phyloP scores from a whole-genome alignment of 208 protist species.

The Leishmania tropica region DNA sequence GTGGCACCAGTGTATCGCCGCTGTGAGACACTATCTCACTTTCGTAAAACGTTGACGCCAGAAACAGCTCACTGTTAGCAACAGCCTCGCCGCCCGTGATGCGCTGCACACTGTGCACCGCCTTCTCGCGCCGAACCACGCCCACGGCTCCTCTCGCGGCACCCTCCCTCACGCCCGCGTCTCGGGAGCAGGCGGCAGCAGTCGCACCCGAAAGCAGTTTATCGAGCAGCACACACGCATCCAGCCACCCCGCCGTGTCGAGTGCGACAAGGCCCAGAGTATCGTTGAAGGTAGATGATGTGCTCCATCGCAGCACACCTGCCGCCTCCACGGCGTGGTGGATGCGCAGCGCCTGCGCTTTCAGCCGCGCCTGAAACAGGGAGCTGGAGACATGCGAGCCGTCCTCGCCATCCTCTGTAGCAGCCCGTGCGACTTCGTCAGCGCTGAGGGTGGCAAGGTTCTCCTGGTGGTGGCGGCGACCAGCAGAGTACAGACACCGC shows the following conservation, averaged over 20 bases:
- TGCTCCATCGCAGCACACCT: constrained; percentile 34
- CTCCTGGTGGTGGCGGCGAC: constrained; percentile 2
- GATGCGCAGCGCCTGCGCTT: constrained; percentile 21
- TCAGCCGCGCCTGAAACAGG: constrained; percentile 18
- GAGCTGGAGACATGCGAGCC: background rate
- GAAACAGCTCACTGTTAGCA: background rate
- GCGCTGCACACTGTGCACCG: background rate
- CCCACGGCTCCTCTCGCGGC: background rate
- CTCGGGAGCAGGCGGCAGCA: background rate
- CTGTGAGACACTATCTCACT: background rate
- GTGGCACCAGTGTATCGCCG: background rate
- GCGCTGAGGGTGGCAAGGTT: background rate
- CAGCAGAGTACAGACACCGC: constrained; percentile 52
- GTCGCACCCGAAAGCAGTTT: constrained; percentile 17
- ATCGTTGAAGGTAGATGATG: constrained; percentile 63
- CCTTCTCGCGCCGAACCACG: background rate
- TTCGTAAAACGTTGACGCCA: background rate
- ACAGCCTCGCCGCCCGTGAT: background rate
- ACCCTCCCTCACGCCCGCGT: background rate
- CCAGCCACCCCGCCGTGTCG: constrained; percentile 33
- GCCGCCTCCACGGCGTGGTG: constrained; percentile 15
- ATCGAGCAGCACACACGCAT: constrained; percentile 57
- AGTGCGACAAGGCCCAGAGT: constrained; percentile 50
- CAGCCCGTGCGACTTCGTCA: background rate
- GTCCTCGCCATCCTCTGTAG: background rate